Conservation (phyloP, 768 basidiomycete species). For the Tubosaeta brunneosetosa region DNA sequence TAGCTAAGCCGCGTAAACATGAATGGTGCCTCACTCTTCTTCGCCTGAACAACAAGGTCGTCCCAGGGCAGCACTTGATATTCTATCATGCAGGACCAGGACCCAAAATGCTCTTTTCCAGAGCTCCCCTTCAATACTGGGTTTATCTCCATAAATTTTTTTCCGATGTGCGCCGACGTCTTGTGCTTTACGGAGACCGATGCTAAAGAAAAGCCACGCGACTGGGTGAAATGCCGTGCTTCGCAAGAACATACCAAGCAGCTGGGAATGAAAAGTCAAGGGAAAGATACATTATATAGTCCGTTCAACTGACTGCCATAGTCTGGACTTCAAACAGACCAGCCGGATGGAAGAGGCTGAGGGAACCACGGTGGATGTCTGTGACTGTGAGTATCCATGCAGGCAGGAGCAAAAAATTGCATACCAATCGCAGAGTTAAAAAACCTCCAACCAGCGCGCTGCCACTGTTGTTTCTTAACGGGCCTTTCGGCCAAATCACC, state of each 20-base stretch:
- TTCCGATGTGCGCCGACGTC: slow-evolving; percentile 76
- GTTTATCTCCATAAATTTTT: slow-evolving; percentile 45
- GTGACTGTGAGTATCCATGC: slow-evolving; percentile 6
- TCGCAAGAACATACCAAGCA: slow-evolving; percentile 52
- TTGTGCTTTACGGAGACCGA: slow-evolving; percentile 58
- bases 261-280: slow-evolving; percentile 29
- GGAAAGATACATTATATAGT: background rate
- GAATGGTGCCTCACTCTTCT: slow-evolving; percentile 53
- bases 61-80: slow-evolving; percentile 50
- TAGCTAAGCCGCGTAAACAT: background rate
- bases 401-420: slow-evolving; percentile 9
- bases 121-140: slow-evolving; percentile 57
- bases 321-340: slow-evolving; percentile 62
- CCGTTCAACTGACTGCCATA: slow-evolving; percentile 38
- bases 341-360: slow-evolving; percentile 51
- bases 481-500: slow-evolving; percentile 20
- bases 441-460: slow-evolving; percentile 56
- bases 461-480: slow-evolving; percentile 40
- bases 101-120: slow-evolving; percentile 82
- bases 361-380: slow-evolving; percentile 50
- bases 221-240: slow-evolving; percentile 45
- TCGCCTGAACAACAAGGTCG: slow-evolving; percentile 53
- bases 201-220: slow-evolving; percentile 51
- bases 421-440: slow-evolving; percentile 52
- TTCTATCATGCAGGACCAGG: slow-evolving; percentile 56